Base-by-base conservation (phyloP, 2,329 filamentous ascomycete species). In the Penicillium palitans region DNA sequence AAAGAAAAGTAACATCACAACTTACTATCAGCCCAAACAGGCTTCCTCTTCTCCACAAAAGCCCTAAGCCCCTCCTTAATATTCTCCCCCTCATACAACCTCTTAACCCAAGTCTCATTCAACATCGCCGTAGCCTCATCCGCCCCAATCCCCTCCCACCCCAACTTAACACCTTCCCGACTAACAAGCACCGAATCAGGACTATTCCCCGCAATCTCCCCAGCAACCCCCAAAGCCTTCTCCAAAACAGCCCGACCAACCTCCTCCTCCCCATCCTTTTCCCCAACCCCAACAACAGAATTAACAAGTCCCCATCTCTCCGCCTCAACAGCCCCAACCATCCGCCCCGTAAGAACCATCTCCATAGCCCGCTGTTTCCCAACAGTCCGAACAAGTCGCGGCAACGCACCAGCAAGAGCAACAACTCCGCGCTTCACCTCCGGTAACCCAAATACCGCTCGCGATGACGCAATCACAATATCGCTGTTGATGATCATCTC, bases 121-220 rank as follows among this genome's bases (percentile, higher is more conserved):
- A 90, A 71, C 62, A 84, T 69, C 60, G 78, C 78, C 37, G 86
- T 90, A 10, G 78, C 88, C 60, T 84, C 81, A 71, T 87, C 84
- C 0, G 87, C 88, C 12, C 87, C 84, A 21, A 87, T 75, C 0
- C 81, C 83, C 66, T 91, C 89, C 89, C 88, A 92, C 0, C 87
- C 89, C 62, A 89, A 74, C 72, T 88, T 84, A 51, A 95, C 69
- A 0, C 89, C 90, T 69, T 87, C 87, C 24, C 89, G 81, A 59
- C 80, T 87, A n/a, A 91, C 87, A 67, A 93, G 85, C 33, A 93
- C 84, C 25, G 87, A 81, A 74, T 95, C 90, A 2, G 90, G 90
- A 65, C 87, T 90, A 73, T 89, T 88, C 59, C 70, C 81, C 19
- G 84, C 84, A 66, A 93, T 82, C 69, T 80, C 76, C 41, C 71